A percentile compares a stretch with the other conserved stretches of the same genome.
Conservation (phyloP, 345 rosid species). For the Mercurialis annua region DNA sequence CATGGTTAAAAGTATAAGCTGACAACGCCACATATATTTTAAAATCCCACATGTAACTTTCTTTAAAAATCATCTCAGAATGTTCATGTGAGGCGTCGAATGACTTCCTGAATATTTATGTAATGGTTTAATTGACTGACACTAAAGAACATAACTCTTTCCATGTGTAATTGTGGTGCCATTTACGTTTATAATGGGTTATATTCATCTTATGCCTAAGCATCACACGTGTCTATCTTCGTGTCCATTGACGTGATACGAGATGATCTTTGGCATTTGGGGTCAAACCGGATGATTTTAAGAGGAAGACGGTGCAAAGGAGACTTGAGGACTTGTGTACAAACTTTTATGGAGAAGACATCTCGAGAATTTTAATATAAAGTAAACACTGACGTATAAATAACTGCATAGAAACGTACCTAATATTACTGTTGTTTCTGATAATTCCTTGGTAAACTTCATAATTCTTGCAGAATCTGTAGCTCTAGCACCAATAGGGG, state of each 20-base stretch:
- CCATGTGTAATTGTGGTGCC: not conserved
- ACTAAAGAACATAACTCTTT: not conserved
- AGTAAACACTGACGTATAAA: not conserved
- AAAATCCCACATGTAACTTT: not conserved
- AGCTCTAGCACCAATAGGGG: slow-evolving; percentile 67
- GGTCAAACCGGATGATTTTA: too few relatives aligned
- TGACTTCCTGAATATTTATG: too few relatives aligned
- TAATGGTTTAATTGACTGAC: not conserved
- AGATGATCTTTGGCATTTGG: too few relatives aligned
- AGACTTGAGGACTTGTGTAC: too few relatives aligned
- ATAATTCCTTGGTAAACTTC: slow-evolving; percentile 80
- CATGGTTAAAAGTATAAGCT: too few relatives aligned
- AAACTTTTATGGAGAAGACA: not conserved
- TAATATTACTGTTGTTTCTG: slow-evolving; percentile 67
- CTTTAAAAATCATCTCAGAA: not conserved
- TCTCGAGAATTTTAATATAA: not conserved
- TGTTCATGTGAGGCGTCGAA: not conserved
- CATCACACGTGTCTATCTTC: not conserved
- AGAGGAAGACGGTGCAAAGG: too few relatives aligned
- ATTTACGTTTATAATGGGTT: not conserved
- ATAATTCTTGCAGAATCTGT: slow-evolving; percentile 81
- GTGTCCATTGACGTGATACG: too few relatives aligned
- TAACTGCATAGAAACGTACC: slow-evolving; percentile 38
- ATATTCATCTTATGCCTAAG: not conserved
- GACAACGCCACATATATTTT: too few relatives aligned